Conservation (phyloP, 2,329 filamentous ascomycete species). For the Aspergillus cejpii region DNA sequence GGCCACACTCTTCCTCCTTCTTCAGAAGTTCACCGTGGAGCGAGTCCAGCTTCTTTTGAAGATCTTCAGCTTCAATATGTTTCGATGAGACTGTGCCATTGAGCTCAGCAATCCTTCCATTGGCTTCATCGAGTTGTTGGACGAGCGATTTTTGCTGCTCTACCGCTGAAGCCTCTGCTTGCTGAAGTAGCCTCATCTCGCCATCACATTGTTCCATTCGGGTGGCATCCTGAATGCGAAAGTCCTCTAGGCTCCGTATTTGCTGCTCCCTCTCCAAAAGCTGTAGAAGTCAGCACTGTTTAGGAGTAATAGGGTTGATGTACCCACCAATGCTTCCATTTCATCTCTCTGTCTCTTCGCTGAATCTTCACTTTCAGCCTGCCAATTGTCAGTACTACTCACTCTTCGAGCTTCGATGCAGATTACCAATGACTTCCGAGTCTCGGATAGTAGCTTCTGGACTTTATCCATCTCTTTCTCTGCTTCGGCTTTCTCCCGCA, state of each 20-base stretch:
- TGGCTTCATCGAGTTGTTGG: conserved; percentile 17
- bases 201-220: conserved; percentile 12
- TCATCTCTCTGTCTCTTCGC: conserved; percentile 10
- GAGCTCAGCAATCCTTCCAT: conserved; percentile 17
- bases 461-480: conserved; percentile 15
- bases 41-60: conserved; percentile 12
- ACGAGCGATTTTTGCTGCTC: conserved; percentile 16
- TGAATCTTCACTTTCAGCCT: conserved; percentile 18
- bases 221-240: conserved; percentile 9
- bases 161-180: conserved; percentile 14
- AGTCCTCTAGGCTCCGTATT: conserved; percentile 15
- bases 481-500: conserved; percentile 22
- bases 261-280: conserved; percentile 14
- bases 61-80: conserved; percentile 5
- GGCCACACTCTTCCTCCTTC: conserved; percentile 29
- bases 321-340: conserved; percentile 18
- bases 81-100: conserved; percentile 12
- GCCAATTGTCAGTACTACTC: conserved; percentile 10
- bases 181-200: conserved; percentile 20
- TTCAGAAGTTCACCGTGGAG: conserved; percentile 12
- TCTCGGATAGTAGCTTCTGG: conserved; percentile 17
- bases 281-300: conserved; percentile 18
- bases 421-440: conserved; percentile 23
- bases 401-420: no score
- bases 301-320: not conserved